phyloP scores from a whole-genome alignment of 2,329 filamentous ascomycete genomes.

The Botrytis squamosa region DNA sequence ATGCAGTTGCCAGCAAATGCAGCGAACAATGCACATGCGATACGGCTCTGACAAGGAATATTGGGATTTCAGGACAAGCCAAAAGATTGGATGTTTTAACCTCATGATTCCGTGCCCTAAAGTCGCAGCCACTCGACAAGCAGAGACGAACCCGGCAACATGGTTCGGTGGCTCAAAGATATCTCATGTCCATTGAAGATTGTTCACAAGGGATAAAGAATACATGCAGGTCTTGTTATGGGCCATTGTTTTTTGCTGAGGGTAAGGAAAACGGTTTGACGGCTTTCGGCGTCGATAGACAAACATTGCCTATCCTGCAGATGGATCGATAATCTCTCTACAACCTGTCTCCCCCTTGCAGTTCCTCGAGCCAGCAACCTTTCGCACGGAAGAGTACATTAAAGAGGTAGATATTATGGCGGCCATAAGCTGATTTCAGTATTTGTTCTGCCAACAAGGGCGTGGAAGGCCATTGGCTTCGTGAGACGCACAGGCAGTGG shows the following conservation, averaged over 20 bases:
- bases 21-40: slow-evolving; percentile 17
- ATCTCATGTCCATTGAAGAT: neutral
- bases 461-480: neutral
- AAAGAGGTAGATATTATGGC: neutral
- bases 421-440: neutral
- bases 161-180: slow-evolving; percentile 9
- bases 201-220: neutral
- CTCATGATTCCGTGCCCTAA: neutral
- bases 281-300: neutral
- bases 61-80: neutral
- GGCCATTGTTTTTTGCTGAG: neutral
- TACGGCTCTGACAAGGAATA: neutral
- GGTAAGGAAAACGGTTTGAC: neutral
- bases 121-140: slow-evolving; percentile 12
- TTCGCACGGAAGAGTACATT: neutral
- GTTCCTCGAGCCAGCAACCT: neutral
- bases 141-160: neutral
- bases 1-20: slow-evolving; percentile 14
- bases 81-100: neutral
- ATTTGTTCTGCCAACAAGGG: neutral
- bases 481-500: neutral
- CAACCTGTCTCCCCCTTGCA: neutral
- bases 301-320: neutral
- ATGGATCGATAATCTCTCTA: neutral
- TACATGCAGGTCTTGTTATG: neutral